phyloP scores from a whole-genome alignment of 371 early-diverging fungal genomes.

The Mucor mucedo region DNA sequence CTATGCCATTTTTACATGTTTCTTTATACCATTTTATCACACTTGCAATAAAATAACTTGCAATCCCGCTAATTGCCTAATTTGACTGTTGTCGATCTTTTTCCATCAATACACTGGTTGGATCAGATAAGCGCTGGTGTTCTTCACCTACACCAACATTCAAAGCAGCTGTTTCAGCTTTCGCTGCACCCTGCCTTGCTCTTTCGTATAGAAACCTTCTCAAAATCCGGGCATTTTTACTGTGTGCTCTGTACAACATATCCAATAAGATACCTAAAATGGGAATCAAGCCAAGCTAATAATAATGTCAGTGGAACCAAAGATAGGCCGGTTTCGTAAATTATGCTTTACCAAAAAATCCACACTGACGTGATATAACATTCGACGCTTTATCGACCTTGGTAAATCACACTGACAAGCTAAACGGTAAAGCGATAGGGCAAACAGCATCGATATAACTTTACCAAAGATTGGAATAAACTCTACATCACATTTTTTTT shows the following conservation, averaged over 20 bases:
- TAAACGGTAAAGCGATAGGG: constrained; percentile 42
- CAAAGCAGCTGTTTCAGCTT: constrained; percentile 26
- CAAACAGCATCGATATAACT: constrained; percentile 43
- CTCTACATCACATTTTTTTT: constrained; percentile 21
- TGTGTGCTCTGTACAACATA: constrained; percentile 50
- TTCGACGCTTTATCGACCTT: constrained; percentile 29
- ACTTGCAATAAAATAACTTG: neutral
- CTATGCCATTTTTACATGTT: neutral
- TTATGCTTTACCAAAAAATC: constrained; percentile 46
- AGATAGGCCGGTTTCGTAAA: neutral
- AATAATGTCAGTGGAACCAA: neutral
- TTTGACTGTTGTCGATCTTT: constrained; percentile 13
- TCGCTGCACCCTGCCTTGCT: constrained; percentile 24
- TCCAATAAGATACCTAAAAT: constrained; percentile 44
- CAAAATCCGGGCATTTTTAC: constrained; percentile 46
- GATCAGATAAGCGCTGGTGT: neutral
- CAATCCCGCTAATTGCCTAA: constrained; percentile 2
- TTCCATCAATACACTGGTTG: constrained; percentile 15
- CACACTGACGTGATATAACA: constrained; percentile 46
- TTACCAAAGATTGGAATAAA: constrained; percentile 57
- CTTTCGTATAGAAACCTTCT: constrained; percentile 42
- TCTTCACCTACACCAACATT: neutral
- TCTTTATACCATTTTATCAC: neutral
- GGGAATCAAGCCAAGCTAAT: constrained; percentile 51
- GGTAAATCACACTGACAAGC: constrained; percentile 46